A percentile compares a stretch with the other conserved stretches of the same genome.
These are phyloP conservation scores for Cantharellus anzutake DNA, from an alignment of 768 basidiomycete species.

Conservation along the genomic window DNA sequence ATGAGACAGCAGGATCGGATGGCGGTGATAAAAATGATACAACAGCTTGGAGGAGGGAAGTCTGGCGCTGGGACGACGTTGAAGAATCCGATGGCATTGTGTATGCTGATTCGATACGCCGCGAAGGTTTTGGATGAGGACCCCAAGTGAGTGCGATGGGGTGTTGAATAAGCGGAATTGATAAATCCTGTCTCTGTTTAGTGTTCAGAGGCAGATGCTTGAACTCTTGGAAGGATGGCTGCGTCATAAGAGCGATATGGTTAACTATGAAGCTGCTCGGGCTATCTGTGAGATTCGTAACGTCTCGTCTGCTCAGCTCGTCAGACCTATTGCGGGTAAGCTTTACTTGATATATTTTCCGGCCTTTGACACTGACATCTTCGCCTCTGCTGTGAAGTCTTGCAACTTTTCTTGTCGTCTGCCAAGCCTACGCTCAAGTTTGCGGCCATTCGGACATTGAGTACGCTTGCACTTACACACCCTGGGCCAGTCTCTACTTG, in stretches of 20 bases:
- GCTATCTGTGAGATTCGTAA: constrained; percentile 94
- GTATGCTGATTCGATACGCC: constrained; percentile 95
- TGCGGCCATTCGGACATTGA: constrained; percentile 89
- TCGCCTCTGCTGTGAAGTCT: constrained; percentile 28
- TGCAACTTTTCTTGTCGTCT: constrained; percentile 90
- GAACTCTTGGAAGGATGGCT: constrained; percentile 90
- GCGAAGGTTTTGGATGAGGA: constrained; percentile 99
- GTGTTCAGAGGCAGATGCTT: constrained; percentile 79
- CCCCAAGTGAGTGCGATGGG: constrained; percentile 53
- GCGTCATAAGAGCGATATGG: constrained; percentile 99
- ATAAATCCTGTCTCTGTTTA: constrained; percentile 16
- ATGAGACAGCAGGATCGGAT: constrained; percentile 96
- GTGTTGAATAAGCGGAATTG: neutral
- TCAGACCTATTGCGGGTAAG: constrained; percentile 76
- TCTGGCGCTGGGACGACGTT: constrained; percentile 66
- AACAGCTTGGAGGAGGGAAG: constrained; percentile 83
- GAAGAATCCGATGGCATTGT: constrained; percentile 92
- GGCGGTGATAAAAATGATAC: constrained; percentile 99
- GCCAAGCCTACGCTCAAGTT: constrained; percentile 93
- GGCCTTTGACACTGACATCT: constrained; percentile 6
- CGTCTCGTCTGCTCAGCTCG: constrained; percentile 55
- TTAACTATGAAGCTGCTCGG: constrained; percentile 95
- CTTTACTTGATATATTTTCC: constrained; percentile 4
- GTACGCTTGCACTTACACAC: constrained; percentile 69
- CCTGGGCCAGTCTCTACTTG: constrained; percentile 75